Conservation (phyloP, 202 grass and related monocot species). For the Eragrostis tef region DNA sequence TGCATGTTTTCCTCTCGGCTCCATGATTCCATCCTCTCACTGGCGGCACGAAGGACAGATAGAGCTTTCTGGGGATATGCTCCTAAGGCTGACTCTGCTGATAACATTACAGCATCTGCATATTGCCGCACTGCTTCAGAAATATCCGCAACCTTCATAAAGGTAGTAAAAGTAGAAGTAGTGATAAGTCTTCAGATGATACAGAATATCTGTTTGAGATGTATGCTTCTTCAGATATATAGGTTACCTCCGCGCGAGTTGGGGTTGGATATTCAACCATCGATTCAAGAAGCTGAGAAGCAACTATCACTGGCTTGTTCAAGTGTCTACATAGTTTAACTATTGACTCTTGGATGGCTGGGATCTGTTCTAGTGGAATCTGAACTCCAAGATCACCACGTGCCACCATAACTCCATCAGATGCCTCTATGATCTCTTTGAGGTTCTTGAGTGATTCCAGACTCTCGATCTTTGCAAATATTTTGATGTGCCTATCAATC, state of each 20-base stretch:
- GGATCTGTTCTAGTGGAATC: constrained; percentile 73
- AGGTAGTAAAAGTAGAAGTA: neutral
- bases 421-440: constrained; percentile 62
- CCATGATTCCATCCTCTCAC: constrained; percentile 69
- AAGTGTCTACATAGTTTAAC: constrained; percentile 61
- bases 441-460: constrained; percentile 69
- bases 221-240: neutral
- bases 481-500: constrained; percentile 51
- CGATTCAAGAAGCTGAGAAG: constrained; percentile 81
- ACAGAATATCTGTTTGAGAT: neutral
- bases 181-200: neutral
- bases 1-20: constrained; percentile 64
- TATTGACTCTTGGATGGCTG: constrained; percentile 72
- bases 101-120: constrained; percentile 72
- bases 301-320: constrained; percentile 77
- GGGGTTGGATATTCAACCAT: constrained; percentile 82
- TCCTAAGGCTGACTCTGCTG: constrained; percentile 71
- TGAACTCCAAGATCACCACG: constrained; percentile 83
- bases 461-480: constrained; percentile 75
- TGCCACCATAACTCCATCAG: constrained; percentile 77
- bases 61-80: constrained; percentile 69
- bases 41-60: constrained; percentile 56
- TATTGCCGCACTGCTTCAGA: constrained; percentile 76
- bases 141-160: constrained; percentile 69
- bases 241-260: constrained; percentile 71